Conservation (phyloP, 2,329 filamentous ascomycete genomes). For the Aureobasidium sp. region DNA sequence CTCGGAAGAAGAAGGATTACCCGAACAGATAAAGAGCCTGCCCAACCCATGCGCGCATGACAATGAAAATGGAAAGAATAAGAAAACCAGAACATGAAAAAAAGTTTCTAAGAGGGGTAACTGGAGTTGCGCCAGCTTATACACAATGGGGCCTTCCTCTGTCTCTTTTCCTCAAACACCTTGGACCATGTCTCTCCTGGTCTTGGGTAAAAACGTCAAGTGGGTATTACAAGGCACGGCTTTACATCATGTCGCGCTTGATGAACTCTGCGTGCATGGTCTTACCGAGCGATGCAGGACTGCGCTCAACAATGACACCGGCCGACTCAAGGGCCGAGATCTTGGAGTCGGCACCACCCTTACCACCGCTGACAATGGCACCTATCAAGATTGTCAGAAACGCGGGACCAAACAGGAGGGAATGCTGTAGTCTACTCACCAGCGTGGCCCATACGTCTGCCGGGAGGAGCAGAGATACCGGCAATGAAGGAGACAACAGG, state of each 20-base stretch:
- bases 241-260: constrained; percentile 86
- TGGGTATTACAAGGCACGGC: constrained; percentile 10
- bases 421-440: constrained; percentile 44
- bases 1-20: background rate
- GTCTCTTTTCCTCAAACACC: background rate
- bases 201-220: constrained; percentile 5
- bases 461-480: constrained; percentile 93
- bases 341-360: constrained; percentile 97
- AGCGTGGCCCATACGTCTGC: constrained; percentile 96
- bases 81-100: constrained; percentile 9
- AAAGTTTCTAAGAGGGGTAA: constrained; percentile 2
- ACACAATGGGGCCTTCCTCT: constrained; percentile 12
- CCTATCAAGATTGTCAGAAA: constrained; percentile 28
- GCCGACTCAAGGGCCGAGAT: constrained; percentile 88
- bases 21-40: constrained; percentile 11
- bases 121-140: constrained; percentile 12
- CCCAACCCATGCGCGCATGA: constrained; percentile 13
- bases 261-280: constrained; percentile 92
- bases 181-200: background rate
- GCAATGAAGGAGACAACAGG: constrained; percentile 97
- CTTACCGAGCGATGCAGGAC: constrained; percentile 86
- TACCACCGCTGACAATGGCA: constrained; percentile 94
- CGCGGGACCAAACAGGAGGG: background rate
- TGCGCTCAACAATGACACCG: constrained; percentile 93
- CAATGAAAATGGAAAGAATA: constrained; percentile 1